Evolutionary conservation across 108 stramenopile genomes (phyloP).

Genomic region (Licmophora abbreviata): DNA sequence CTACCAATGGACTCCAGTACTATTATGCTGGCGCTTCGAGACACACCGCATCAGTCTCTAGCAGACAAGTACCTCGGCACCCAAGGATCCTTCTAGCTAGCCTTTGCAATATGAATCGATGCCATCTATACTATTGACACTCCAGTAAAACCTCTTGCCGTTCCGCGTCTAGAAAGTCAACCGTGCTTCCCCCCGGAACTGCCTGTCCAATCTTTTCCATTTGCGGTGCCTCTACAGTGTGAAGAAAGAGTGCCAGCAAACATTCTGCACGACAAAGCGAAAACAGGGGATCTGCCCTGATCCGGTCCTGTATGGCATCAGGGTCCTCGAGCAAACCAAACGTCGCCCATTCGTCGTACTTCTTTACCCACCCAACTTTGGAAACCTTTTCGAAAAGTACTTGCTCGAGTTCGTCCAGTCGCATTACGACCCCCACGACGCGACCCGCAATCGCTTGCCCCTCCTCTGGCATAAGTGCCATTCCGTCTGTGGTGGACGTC

Average conservation of each 20-base stretch:
- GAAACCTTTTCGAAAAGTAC: constrained; percentile 20
- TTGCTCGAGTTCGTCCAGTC: constrained; percentile 56
- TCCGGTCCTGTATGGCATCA: constrained; percentile 21
- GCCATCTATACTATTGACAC: too few relatives aligned
- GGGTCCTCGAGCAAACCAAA: constrained; percentile 55
- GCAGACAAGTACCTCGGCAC: constrained; percentile 40
- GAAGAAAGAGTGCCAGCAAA: constrained; percentile 62
- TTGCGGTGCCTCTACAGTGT: constrained; percentile 54
- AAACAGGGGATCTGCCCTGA: constrained; percentile 61
- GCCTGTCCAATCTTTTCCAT: constrained; percentile 35
- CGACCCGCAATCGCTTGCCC: constrained; percentile 67
- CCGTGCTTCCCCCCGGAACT: constrained; percentile 50
- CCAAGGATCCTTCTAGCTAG: background rate
- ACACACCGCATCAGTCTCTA: constrained; percentile 34
- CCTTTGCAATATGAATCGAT: background rate
- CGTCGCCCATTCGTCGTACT: constrained; percentile 53
- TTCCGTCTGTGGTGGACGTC: constrained; percentile 37
- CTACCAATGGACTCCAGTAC: constrained; percentile 42
- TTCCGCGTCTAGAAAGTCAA: constrained; percentile 79
- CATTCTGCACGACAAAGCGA: constrained; percentile 75
- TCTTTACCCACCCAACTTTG: constrained; percentile 33
- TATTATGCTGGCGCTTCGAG: constrained; percentile 40
- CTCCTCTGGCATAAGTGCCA: constrained; percentile 37
- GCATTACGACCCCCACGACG: constrained; percentile 74
- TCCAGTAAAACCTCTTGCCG: constrained; percentile 47